Percentiles rank a stretch among this genome's conserved stretches.
These are phyloP conservation scores for Chalciporus sp. DNA, from an alignment of 1,284 basidiomycete genomes.

Conservation along the genomic window DNA sequence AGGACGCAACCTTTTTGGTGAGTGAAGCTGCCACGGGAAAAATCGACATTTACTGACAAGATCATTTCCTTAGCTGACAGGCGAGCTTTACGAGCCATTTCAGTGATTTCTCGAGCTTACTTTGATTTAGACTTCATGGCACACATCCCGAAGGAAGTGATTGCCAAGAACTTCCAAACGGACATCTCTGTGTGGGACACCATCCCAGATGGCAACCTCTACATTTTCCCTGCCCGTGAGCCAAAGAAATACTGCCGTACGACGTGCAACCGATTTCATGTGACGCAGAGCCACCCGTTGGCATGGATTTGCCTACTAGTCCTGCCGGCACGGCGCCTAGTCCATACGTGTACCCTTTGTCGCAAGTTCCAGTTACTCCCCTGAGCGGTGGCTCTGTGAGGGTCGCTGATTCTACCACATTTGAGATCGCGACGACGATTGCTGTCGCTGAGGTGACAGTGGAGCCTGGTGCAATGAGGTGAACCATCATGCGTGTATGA, in stretches of 20 bases:
- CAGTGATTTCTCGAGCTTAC: too few relatives aligned
- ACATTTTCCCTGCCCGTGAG: conserved; percentile 64
- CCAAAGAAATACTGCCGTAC: not conserved
- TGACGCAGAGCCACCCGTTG: conserved; percentile 38
- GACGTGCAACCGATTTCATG: conserved; percentile 3
- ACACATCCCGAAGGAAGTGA: conserved; percentile 62
- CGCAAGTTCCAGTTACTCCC: conserved; percentile 52
- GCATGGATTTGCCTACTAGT: conserved; percentile 39
- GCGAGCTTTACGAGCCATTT: conserved; percentile 34
- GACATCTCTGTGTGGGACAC: conserved; percentile 44
- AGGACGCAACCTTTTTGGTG: conserved; percentile 65
- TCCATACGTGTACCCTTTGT: conserved; percentile 57
- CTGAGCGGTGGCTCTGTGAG: conserved; percentile 64
- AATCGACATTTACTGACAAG: not conserved
- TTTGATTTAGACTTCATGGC: conserved; percentile 46
- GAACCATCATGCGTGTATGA: conserved; percentile 25
- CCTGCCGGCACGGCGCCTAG: conserved; percentile 55
- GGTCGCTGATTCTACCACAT: conserved; percentile 59
- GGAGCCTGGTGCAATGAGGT: conserved; percentile 67
- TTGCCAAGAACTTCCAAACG: conserved; percentile 72
- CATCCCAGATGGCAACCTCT: conserved; percentile 36
- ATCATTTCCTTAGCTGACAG: conserved; percentile 8
- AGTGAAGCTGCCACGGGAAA: conserved; percentile 19
- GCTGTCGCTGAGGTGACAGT: conserved; percentile 70
- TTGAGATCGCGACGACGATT: conserved; percentile 56